Base-by-base conservation (phyloP, 495 filamentous ascomycete species). In the Daldinia concentrica region DNA sequence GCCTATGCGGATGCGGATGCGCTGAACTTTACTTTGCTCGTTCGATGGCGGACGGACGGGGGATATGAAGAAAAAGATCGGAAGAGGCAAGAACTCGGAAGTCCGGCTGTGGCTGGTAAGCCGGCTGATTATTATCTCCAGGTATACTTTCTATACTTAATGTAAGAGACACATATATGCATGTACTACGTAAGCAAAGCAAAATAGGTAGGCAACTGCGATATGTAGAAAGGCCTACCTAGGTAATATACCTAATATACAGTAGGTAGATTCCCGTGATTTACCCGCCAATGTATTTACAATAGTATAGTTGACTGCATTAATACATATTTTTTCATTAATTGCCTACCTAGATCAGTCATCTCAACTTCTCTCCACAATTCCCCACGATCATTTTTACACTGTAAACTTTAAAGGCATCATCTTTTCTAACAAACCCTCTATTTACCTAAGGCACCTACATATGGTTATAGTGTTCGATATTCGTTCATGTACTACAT, bases 91-190 rank as follows among this genome's bases (percentile, higher is more conserved):
- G 14, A 19, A 32, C 37, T 64, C 68, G 68, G 68, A 70, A 64
- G 55, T 70, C 68, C 68, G 68, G 64, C 56, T 66, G 68, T 71
- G 62, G 68, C 58, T 71, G 58, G n/a, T 52, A 29, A 27, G 26
- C 48, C 48, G 48, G 50, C 50, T 54, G 50, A 29, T 27, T 19
- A 14, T 11, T 51, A 58, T 4, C 0, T 59, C 36, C 15, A 60
- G 22, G 37, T 45, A 48, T 14, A 45, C 9, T 14, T 36, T 12
- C 9, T 14, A 0, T 36, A 12, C 32, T 2, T 36, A 36, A 36
- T 36, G 2, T 36, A 36, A 36, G 32, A 36, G 32, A 3, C 32
- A 36, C 2, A 6, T 36, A 36, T 7, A 6, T 36, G 11, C 30
- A 32, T 32, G 32, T 36, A 36, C 32, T 36, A 36, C 32, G 32